Evolutionary conservation across 1,139 yeast genomes (phyloP), one percentile per base, ranked within the genome.

Genomic region (Saccharomyces hybrid): DNA sequence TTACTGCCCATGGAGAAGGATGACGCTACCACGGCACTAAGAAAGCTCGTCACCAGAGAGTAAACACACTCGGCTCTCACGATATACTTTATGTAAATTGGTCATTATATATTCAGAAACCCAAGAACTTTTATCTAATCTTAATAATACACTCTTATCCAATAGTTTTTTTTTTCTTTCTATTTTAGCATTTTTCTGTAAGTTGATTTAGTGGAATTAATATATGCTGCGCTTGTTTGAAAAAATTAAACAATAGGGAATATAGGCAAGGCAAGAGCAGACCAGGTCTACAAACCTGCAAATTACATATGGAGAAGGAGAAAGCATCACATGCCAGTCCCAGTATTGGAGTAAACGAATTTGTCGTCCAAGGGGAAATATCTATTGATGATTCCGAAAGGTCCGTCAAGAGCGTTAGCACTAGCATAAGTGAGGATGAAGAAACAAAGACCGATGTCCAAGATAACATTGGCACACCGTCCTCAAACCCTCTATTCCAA

Each of bases 1-100:
- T 38, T n/a, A 1, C 2, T 16, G 9, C 42, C 42, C 9, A 16
- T 16, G 5, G 63, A 58, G 27, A 57, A 56, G 9, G 70, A 66
- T 54, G 70, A 66, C 51, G 70, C 70, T 3, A 58, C 68, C 47
- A 50, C 59, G 14, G 70, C 70, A 13, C 53, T 66, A 31, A 60
- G 62, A 50, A 65, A 56, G 48, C 58, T 66, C 30, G 64, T 65
- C 47, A 60, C 61, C 49, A 64, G 65, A 38, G 25, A 38, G 42
- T 38, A 16, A 13, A 3, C 4, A 3, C 6, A 16, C 20, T 11
- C 5, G 20, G 23, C 8, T 38, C 2, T 16, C n/a, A 0, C 2
- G 5, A 38, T 4, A 38, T 38, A 16, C n/a, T n/a, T 13, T 38
- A 38, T 13, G 20, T 38, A 38, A 38, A 6, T 16, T 11, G n/a